Base-by-base conservation (phyloP, 2,329 filamentous ascomycete species). In the Penicillium sp. region DNA sequence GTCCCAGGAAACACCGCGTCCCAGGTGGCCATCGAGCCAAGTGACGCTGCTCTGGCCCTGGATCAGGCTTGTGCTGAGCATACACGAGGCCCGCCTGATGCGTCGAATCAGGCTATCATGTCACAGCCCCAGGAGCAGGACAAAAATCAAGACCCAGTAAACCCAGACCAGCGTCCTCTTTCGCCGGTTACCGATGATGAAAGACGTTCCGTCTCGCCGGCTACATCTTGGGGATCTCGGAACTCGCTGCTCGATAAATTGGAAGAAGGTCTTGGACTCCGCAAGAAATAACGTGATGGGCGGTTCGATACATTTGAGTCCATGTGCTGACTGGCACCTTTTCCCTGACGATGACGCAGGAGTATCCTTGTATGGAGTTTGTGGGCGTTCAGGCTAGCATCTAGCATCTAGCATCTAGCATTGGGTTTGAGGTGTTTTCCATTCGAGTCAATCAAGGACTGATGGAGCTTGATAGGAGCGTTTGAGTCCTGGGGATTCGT, bases 171-270 rank as follows among this genome's bases (percentile, higher is more conserved):
- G 20, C 54, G 62, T 5, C 59, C 62, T 0, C 35, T 56, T 3
- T 68, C 66, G 0, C 57, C 65, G 0, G 20, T 53, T 10, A 53
- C 50, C 6, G 50, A 53, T 20, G 50, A 53, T 28, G 50, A 38
- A 3, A 7, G 11, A 17, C 51, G 62, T 3, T 60, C 62, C 1
- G 49, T 52, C 5, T 68, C 66, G 0, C 57, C 65, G 0, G 59
- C 37, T 22, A 53, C 56, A 0, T 66, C 62, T 10, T 35, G 41
- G 39, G 55, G 7, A 1, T 68, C 66, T 4, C 14, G 28, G 2
- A 67, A 67, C 41, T 65, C 58, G 4, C 15, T 68, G 11, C 54
- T 68, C 4, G 67, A 68, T 52, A 58, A 62, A 7, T 55, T 68
- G 28, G 67, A 68, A 25, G 64, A 65, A 15, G 65, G 65, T 1